Conservation (phyloP, 2,329 filamentous ascomycete species). For the Drechslerella coelobrocha region DNA sequence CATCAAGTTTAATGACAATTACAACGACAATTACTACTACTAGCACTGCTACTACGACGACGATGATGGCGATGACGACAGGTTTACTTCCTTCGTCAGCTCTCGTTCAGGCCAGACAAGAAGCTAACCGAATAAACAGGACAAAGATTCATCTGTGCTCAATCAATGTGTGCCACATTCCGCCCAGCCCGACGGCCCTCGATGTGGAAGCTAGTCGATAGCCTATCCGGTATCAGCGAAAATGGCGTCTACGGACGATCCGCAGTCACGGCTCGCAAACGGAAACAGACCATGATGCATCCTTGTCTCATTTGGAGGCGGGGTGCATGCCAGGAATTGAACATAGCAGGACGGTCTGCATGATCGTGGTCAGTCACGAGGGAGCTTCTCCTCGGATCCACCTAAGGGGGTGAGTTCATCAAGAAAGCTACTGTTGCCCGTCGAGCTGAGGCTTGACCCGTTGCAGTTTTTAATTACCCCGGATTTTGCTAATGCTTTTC, state of each 20-base stretch:
- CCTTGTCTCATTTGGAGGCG: slow-evolving; percentile 40
- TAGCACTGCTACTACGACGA: too few relatives aligned
- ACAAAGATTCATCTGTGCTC: neutral
- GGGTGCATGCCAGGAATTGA: slow-evolving; percentile 46
- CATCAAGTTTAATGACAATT: too few relatives aligned
- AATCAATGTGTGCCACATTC: slow-evolving; percentile 5
- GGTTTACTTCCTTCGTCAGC: slow-evolving; percentile 16
- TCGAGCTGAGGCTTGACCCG: slow-evolving; percentile 45
- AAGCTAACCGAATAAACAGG: too few relatives aligned
- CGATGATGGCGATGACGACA: slow-evolving; percentile 37
- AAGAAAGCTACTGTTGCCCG: slow-evolving; percentile 18
- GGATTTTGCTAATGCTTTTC: slow-evolving; percentile 48
- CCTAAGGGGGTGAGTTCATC: slow-evolving; percentile 25
- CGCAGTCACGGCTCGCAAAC: slow-evolving; percentile 50
- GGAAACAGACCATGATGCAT: slow-evolving; percentile 42
- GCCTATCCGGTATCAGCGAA: slow-evolving; percentile 29
- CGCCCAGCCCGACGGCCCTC: slow-evolving; percentile 21
- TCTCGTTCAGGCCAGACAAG: slow-evolving; percentile 7
- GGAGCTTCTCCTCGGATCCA: slow-evolving; percentile 49
- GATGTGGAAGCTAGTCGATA: slow-evolving; percentile 31
- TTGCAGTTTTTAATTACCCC: slow-evolving; percentile 50
- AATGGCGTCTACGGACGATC: slow-evolving; percentile 48
- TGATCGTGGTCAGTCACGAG: slow-evolving; percentile 50
- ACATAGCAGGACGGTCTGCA: slow-evolving; percentile 49
- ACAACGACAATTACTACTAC: too few relatives aligned